Evolutionary conservation across 371 early-diverging fungal species (phyloP), one percentile per base, ranked within the genome.

Genomic region (Mucor racemosus): DNA sequence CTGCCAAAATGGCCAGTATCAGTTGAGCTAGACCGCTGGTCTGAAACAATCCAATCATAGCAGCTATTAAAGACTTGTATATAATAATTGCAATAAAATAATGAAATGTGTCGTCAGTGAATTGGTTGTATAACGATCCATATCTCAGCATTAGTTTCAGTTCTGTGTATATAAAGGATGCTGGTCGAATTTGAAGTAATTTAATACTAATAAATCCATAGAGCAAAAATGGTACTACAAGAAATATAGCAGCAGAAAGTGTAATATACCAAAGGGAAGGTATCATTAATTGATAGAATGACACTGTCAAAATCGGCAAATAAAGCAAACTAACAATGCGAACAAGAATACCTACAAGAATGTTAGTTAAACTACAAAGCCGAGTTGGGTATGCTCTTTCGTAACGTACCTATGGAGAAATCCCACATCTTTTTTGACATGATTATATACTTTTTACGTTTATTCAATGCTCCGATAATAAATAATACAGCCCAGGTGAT

Each of bases 111-210:
- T 84, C 84, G 36, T 87, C 85, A 0, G 81, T 78, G 36, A 78
- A 77, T 3, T 75, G 76, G 68, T 84, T 85, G 73, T 87, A 87
- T 1, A 87, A 62, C 0, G 82, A 71, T 5, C 86, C 86, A 34
- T 77, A 84, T 11, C 83, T 81, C 46, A 84, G 75, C 7, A 87
- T 64, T 1, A 80, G 61, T 1, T 76, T 76, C 9, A 78, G 56
- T 58, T 85, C 86, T 3, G 81, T 81, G 50, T 78, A 84, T 7
- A 82, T 60, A 15, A 82, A 67, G 0, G 82, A 77, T 0, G 78
- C 60, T 4, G 82, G 82, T n/a, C 75, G 69, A 6, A 79, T 74
- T 17, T 73, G 71, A 5, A 82, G 55, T 9, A 82, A 65, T 10
- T 68, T 62, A 41, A 82, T 75, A 4, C 74, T 68, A 39, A 79